phyloP scores from a whole-genome alignment of 805 yeast genomes.

The Danielia reshetovae region DNA sequence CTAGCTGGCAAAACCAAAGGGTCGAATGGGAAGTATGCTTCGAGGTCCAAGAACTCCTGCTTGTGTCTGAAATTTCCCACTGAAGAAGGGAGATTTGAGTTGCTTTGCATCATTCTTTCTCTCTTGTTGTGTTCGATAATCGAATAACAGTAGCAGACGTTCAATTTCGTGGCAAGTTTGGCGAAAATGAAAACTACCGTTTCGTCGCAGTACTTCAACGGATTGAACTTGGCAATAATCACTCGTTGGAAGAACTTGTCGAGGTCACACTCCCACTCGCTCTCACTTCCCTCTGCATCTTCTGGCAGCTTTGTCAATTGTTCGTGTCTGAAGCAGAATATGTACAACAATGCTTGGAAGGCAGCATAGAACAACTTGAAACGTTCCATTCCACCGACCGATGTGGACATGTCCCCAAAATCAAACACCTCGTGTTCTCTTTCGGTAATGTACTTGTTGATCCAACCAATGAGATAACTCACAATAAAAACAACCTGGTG shows the following conservation, averaged over 20 bases:
- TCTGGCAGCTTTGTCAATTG: conserved; percentile 41
- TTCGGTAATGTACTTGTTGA: conserved; percentile 74
- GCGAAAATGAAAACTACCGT: conserved; percentile 94
- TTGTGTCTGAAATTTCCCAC: conserved; percentile 49
- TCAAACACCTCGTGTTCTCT: conserved; percentile 78
- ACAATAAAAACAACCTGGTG: conserved; percentile 78
- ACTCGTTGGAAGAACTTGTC: conserved; percentile 86
- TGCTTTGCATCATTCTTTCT: conserved; percentile 51
- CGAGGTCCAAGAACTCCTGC: conserved; percentile 83
- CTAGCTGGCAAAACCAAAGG: conserved; percentile 73
- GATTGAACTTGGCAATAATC: conserved; percentile 85
- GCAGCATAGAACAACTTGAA: conserved; percentile 87
- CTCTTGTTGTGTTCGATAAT: conserved; percentile 87
- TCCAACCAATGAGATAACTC: conserved; percentile 80
- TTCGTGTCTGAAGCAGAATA: conserved; percentile 83
- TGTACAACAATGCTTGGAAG: conserved; percentile 84
- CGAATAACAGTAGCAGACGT: conserved; percentile 88
- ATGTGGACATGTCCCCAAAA: conserved; percentile 10
- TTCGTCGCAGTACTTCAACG: conserved; percentile 88
- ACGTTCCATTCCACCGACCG: conserved; percentile 77
- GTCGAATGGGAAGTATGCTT: conserved; percentile 96
- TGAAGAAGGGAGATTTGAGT: conserved; percentile 29
- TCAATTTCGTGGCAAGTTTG: conserved; percentile 81
- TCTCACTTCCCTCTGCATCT: conserved; percentile 17
- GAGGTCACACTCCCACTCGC: conserved; percentile 72